Evolutionary conservation across 495 filamentous ascomycete species (phyloP), one percentile per base, ranked within the genome.

Genomic region (Penicillium macrosclerotiorum): DNA sequence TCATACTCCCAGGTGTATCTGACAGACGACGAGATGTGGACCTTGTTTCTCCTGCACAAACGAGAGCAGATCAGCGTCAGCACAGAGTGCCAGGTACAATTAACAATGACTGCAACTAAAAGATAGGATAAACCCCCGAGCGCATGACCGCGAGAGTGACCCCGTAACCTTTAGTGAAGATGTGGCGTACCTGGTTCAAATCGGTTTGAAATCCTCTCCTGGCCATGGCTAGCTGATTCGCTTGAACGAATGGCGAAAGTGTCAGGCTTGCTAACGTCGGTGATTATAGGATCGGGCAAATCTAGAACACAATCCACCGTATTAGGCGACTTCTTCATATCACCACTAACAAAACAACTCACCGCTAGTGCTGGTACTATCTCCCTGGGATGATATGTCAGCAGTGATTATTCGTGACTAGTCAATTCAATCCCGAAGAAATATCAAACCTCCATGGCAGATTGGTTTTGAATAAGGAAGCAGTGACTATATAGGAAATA

Each of bases 111-210:
- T n/a, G n/a, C n/a, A n/a, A n/a, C n/a, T n/a, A n/a, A n/a, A n/a
- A n/a, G n/a, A n/a, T n/a, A n/a, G n/a, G n/a, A n/a, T n/a, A n/a
- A n/a, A n/a, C n/a, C n/a, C n/a, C n/a, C n/a, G n/a, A n/a, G n/a
- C n/a, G n/a, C n/a, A n/a, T n/a, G n/a, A n/a, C n/a, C n/a, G n/a
- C n/a, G n/a, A n/a, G n/a, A n/a, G n/a, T n/a, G n/a, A n/a, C n/a
- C n/a, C n/a, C n/a, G n/a, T n/a, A n/a, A n/a, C n/a, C n/a, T n/a
- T n/a, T n/a, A n/a, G n/a, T 30, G 8, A 1, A 23, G 4, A 32
- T 16, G 9, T 18, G 29, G 42, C 31, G 17, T 54, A 69, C 65
- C 62, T 14, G 59, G 64, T 42, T 65, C 57, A 27, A 65, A 46
- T 4, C 39, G 14, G 2, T 42, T 32, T n/a, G 56, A 39, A 9